phyloP scores from a whole-genome alignment of 2,329 filamentous ascomycete genomes.

The Fusarium chaquense region DNA sequence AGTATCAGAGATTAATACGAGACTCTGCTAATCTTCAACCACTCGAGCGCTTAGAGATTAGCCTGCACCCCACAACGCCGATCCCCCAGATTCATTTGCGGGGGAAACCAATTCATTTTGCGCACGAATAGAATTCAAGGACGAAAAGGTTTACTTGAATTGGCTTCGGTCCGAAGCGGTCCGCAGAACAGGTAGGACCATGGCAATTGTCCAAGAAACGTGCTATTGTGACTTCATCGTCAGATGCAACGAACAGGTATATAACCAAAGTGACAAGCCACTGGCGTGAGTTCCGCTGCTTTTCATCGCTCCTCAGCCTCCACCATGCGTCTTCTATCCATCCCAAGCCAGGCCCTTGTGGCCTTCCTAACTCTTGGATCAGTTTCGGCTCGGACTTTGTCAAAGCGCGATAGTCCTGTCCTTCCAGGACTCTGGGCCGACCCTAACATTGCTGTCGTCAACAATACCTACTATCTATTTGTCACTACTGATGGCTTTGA shows the following conservation, averaged over 20 bases:
- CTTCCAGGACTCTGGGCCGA: conserved; percentile 58
- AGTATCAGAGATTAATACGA: background rate
- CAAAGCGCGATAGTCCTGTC: conserved; percentile 51
- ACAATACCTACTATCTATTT: conserved; percentile 61
- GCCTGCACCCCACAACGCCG: conserved; percentile 19
- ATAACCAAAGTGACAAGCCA: background rate
- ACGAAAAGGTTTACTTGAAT: background rate
- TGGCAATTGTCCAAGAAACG: background rate
- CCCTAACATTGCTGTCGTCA: conserved; percentile 60
- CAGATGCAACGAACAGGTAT: background rate
- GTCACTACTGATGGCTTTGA: conserved; percentile 60
- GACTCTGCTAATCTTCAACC: background rate
- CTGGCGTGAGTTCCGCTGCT: background rate
- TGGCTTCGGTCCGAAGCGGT: conserved; percentile 8
- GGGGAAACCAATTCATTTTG: conserved; percentile 2
- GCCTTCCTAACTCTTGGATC: background rate
- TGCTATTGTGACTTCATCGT: background rate
- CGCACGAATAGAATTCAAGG: conserved; percentile 27
- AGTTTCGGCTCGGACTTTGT: background rate
- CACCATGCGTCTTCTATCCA: conserved; percentile 15
- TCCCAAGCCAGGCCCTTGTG: background rate
- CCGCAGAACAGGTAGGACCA: background rate
- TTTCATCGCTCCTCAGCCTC: background rate
- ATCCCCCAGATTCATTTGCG: conserved; percentile 22
- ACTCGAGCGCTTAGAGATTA: conserved; percentile 27